Conservation (phyloP, 2,329 filamentous ascomycete genomes). For the Diaporthe citri region DNA sequence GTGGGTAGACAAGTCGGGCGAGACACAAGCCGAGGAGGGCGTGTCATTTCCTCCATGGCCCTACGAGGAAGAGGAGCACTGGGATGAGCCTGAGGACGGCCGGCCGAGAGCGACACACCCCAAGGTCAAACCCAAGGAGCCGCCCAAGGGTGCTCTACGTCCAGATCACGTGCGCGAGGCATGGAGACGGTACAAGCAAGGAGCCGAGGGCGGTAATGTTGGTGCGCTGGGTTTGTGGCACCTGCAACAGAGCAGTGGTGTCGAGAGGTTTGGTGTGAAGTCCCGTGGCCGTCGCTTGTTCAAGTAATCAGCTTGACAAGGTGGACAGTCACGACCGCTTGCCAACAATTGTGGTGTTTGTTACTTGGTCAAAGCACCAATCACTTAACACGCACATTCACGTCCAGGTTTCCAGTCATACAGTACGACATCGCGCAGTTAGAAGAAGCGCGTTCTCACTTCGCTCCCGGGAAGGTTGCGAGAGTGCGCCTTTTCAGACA, state of each 20-base stretch:
- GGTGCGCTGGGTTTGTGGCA: slow-evolving; percentile 73
- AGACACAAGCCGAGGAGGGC: slow-evolving; percentile 67
- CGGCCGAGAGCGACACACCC: slow-evolving; percentile 44
- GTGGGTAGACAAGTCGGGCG: slow-evolving; percentile 71
- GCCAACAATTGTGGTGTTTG: background rate
- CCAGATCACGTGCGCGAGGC: slow-evolving; percentile 83
- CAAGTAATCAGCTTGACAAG: slow-evolving; percentile 51
- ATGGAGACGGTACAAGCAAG: slow-evolving; percentile 74
- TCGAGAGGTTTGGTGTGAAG: slow-evolving; percentile 69
- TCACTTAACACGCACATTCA: background rate
- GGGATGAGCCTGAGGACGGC: slow-evolving; percentile 39
- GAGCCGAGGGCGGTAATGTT: slow-evolving; percentile 72
- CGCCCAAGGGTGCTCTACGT: slow-evolving; percentile 69
- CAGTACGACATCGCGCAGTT: background rate
- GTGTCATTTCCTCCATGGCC: slow-evolving; percentile 48
- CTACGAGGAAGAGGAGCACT: slow-evolving; percentile 49
- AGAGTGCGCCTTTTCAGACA: background rate
- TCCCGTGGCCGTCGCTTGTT: slow-evolving; percentile 67
- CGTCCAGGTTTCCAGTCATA: background rate
- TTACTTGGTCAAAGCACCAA: no score
- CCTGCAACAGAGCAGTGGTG: slow-evolving; percentile 69
- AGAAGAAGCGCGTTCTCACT: background rate
- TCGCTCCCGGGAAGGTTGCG: background rate
- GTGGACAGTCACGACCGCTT: background rate
- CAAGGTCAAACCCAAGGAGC: slow-evolving; percentile 52